Base-by-base conservation (phyloP, 768 basidiomycete genomes). In the Hortiboletus flavorubellus region DNA sequence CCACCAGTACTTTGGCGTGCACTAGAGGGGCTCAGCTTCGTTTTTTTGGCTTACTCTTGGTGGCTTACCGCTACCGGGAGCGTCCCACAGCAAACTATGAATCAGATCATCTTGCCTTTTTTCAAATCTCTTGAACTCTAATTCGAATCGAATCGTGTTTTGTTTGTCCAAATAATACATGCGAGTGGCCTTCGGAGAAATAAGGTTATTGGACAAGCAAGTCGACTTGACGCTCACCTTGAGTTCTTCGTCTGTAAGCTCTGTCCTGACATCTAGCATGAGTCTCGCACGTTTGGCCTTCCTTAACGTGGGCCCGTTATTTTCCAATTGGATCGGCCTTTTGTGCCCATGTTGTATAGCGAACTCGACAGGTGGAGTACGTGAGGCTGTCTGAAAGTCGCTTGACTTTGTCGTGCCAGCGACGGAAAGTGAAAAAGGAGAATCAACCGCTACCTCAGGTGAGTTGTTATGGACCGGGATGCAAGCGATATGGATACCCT, bases 211-310 rank as follows among this genome's bases (percentile, higher is more conserved):
- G 51, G 37, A 42, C 3, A 39, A 56, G 8, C 16, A 47, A 46
- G 5, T 33, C 15, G 29, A 29, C 21, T 46, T 44, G 39, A 23
- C 37, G 29, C 67, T 56, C 53, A 83, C 91, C 76, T 86, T 87
- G 42, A 93, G 74, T 70, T 93, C 89, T 4, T 89, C 86, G 55
- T 92, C 89, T 5, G 90, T 89, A 37, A 93, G 72, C 65, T 93
- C 91, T 6, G 84, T 93, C 56, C 89, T 78, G 5, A 78, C 72
- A 67, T 93, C 91, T 8, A 93, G 68, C 4, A 89, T 72, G 40
- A 85, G 66, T 43, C 84, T 77, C 10, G 79, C 61, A 3, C 75
- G 74, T 56, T 80, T 87, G 52, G 76, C 68, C 64, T 82, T 88
- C 62, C 49, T 69, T 30, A 39, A 29, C 52, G 64, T 38, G 4